Percentiles rank a stretch among this genome's conserved stretches.
Evolutionary conservation across 805 yeast genomes (phyloP).

Genomic region (Suhomyces prunicola): DNA sequence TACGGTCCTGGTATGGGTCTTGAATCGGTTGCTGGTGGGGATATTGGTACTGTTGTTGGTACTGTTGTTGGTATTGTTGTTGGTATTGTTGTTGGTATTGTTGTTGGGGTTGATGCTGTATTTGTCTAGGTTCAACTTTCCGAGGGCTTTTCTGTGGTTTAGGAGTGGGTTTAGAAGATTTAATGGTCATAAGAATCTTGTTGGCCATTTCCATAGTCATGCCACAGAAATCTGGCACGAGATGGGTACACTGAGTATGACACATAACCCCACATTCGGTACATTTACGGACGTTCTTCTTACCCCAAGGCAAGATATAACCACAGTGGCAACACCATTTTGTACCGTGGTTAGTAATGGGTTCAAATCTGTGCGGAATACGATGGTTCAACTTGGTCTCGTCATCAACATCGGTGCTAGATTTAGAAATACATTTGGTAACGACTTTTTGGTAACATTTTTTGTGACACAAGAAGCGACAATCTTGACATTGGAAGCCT

Average conservation of each 20-base stretch:
- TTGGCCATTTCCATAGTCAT: conserved; percentile 98
- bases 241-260: conserved; percentile 86
- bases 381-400: conserved; percentile 88
- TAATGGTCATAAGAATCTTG: conserved; percentile 79
- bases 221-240: conserved; percentile 98
- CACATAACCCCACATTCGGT: conserved; percentile 93
- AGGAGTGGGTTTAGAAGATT: conserved; percentile 49
- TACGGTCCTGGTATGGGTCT: not conserved
- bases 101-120: conserved; percentile 1
- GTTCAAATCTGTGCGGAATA: conserved; percentile 94
- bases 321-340: conserved; percentile 99
- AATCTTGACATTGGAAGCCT: conserved; percentile 85
- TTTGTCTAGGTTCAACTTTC: conserved; percentile 3
- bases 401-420: conserved; percentile 68
- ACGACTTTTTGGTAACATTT: conserved; percentile 79
- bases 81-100: not conserved
- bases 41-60: not conserved
- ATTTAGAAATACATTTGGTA: conserved; percentile 77
- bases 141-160: conserved; percentile 4
- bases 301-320: conserved; percentile 91
- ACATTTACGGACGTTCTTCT: conserved; percentile 89
- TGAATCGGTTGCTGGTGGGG: not conserved
- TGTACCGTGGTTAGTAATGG: conserved; percentile 89
- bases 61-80: not conserved
- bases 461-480: conserved; percentile 75